Percentiles rank a stretch among this genome's conserved stretches.
These are phyloP conservation scores for Sporobolus alterniflorus DNA, from an alignment of 202 grass and related monocot species.

Conservation along the genomic window DNA sequence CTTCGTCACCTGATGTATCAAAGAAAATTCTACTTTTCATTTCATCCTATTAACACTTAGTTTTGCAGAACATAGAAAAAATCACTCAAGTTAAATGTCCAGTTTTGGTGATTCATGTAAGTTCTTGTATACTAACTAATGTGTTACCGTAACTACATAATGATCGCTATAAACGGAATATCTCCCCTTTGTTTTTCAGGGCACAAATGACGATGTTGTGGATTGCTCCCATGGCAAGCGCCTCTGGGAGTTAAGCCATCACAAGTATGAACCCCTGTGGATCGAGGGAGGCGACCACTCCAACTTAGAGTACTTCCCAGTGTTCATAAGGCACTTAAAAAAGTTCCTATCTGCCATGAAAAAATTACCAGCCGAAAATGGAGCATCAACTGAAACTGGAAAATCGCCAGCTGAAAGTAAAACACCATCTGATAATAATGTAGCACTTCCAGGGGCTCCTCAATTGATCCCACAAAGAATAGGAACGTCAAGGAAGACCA, in stretches of 20 bases:
- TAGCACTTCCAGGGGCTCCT: slow-evolving; percentile 47
- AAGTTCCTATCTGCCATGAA: slow-evolving; percentile 71
- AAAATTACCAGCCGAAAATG: slow-evolving; percentile 45
- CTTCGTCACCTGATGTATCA: slow-evolving; percentile 19
- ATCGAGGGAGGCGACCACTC: slow-evolving; percentile 84
- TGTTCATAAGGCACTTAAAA: slow-evolving; percentile 81
- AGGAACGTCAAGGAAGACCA: slow-evolving; percentile 58
- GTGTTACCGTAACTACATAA: neutral
- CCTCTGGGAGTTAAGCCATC: slow-evolving; percentile 76
- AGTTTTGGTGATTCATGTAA: slow-evolving; percentile 89
- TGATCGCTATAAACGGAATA: neutral
- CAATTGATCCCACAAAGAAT: slow-evolving; percentile 48
- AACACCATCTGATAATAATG: slow-evolving; percentile 29
- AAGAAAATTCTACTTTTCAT: neutral
- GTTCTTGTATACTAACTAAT: slow-evolving; percentile 24
- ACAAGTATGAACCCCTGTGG: slow-evolving; percentile 96
- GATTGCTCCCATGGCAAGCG: slow-evolving; percentile 84
- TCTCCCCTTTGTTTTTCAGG: slow-evolving; percentile 48
- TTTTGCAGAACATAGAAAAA: slow-evolving; percentile 86
- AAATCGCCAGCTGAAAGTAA: slow-evolving; percentile 34
- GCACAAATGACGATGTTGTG: slow-evolving; percentile 76
- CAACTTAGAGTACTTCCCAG: slow-evolving; percentile 77
- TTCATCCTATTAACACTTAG: slow-evolving; percentile 37
- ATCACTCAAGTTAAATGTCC: slow-evolving; percentile 77
- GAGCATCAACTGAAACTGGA: slow-evolving; percentile 27